Evolutionary conservation across 31 red algal species (phyloP).

Genomic region (Asparagopsis taxiformis): DNA sequence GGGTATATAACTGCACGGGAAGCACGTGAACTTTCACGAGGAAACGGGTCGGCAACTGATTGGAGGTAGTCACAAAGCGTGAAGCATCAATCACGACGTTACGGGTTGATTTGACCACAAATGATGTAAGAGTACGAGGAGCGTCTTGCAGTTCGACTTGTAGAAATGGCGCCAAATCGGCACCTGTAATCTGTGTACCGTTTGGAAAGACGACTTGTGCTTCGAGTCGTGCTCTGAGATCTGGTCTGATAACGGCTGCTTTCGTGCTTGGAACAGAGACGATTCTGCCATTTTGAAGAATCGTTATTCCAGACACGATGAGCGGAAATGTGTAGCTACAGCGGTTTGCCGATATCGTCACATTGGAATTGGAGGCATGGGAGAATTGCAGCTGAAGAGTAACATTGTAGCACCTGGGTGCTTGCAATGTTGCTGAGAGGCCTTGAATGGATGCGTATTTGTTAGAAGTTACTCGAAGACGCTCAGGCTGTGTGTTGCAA

Average conservation of each 20-base stretch:
- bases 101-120: background rate
- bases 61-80: background rate
- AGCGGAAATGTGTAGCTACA: background rate
- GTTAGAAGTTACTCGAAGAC: no score
- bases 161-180: background rate
- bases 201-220: background rate
- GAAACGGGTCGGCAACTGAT: background rate
- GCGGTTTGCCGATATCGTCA: no score
- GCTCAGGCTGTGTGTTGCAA: no score
- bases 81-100: no score
- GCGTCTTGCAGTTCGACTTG: background rate
- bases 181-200: background rate
- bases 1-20: background rate
- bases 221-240: background rate
- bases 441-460: no score
- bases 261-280: background rate
- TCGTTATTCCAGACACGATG: background rate
- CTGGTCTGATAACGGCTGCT: background rate
- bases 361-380: no score
- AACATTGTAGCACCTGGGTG: no score
- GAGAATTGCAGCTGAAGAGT: no score
- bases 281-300: background rate
- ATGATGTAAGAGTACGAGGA: background rate
- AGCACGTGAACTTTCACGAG: background rate
- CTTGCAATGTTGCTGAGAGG: no score